Conservation (phyloP, 495 filamentous ascomycete genomes). For the Xylaria sp. region DNA sequence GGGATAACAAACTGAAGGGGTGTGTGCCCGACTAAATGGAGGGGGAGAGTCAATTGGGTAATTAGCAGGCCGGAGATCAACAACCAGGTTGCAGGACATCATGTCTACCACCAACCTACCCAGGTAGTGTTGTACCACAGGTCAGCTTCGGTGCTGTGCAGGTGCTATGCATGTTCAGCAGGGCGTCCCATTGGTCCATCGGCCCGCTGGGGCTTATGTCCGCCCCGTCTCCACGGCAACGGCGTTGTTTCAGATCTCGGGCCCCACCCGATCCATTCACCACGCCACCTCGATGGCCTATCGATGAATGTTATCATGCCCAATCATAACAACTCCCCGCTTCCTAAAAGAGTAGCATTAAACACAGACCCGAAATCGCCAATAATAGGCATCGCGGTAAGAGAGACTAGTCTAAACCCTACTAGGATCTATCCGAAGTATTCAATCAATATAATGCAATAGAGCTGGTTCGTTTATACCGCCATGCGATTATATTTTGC, state of each 20-base stretch:
- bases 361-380: background rate
- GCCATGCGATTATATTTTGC: too few relatives aligned
- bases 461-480: too few relatives aligned
- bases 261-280: constrained; percentile 21
- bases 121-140: background rate
- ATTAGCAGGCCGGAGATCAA: constrained; percentile 21
- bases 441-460: too few relatives aligned
- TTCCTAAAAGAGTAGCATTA: constrained; percentile 33
- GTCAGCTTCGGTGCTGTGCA: background rate
- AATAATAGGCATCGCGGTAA: background rate
- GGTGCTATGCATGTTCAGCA: background rate
- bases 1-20: constrained; percentile 8
- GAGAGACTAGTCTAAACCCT: background rate
- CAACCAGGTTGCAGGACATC: constrained; percentile 5
- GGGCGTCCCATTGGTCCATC: background rate
- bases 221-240: constrained; percentile 26
- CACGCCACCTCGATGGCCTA: constrained; percentile 3
- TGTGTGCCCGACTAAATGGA: constrained; percentile 18
- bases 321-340: constrained; percentile 37
- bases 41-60: constrained; percentile 13
- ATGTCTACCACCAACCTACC: background rate
- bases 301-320: constrained; percentile 27
- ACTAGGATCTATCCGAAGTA: background rate
- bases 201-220: background rate
- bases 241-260: constrained; percentile 9